Evolutionary conservation across 352 stramenopile genomes (phyloP).

Genomic region (Elongisporangium anandrum): DNA sequence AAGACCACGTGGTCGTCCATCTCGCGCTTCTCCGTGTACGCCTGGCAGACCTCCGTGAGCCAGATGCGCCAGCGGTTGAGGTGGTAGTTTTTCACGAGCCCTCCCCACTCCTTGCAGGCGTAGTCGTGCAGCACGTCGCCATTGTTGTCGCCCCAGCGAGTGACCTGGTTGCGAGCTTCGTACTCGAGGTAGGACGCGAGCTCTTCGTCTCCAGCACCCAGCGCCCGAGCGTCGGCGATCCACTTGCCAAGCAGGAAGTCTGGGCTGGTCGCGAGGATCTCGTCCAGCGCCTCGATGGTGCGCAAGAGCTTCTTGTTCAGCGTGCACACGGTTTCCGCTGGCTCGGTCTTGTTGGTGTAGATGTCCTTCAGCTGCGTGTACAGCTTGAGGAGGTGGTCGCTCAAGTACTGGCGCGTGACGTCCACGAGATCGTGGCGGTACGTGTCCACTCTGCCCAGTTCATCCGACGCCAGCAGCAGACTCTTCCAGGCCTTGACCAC

Average conservation of each 20-base stretch:
- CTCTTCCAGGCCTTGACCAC: conserved; percentile 53
- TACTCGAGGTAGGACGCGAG: conserved; percentile 72
- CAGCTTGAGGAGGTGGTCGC: conserved; percentile 51
- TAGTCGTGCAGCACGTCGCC: conserved; percentile 70
- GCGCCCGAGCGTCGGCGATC: conserved; percentile 51
- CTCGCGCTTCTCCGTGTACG: conserved; percentile 51
- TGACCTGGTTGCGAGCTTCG: conserved; percentile 80
- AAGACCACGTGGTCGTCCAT: conserved; percentile 46
- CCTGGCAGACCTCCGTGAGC: conserved; percentile 61
- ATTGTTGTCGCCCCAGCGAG: conserved; percentile 77
- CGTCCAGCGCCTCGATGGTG: conserved; percentile 51
- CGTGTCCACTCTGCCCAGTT: conserved; percentile 38
- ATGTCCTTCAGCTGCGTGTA: conserved; percentile 55
- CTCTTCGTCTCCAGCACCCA: conserved; percentile 20
- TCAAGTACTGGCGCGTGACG: conserved; percentile 71
- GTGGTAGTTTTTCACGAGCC: conserved; percentile 67
- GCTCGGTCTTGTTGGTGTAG: conserved; percentile 27
- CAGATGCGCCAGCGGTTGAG: conserved; percentile 67
- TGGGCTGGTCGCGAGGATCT: conserved; percentile 56
- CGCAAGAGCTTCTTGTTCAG: conserved; percentile 42
- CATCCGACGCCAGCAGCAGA: conserved; percentile 34
- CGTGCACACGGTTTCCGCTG: conserved; percentile 25
- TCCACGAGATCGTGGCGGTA: conserved; percentile 80
- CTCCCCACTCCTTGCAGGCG: conserved; percentile 71
- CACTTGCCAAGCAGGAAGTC: conserved; percentile 73